phyloP scores from a whole-genome alignment of 768 basidiomycete genomes.

The Kondoa malvinella region DNA sequence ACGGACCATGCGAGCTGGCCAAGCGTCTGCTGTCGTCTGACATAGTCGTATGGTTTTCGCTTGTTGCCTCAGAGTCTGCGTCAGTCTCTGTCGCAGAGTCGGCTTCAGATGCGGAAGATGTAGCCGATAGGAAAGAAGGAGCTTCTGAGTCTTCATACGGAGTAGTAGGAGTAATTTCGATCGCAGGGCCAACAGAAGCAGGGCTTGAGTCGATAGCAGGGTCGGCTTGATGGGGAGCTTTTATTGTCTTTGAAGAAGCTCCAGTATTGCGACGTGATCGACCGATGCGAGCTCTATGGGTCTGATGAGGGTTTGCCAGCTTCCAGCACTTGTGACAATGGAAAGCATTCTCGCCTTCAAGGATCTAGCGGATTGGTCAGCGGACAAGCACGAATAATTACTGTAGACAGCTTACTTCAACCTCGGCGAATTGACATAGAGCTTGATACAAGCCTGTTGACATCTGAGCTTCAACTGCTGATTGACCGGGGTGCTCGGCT shows the following conservation, averaged over 20 bases:
- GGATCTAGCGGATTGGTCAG: slow-evolving; percentile 37
- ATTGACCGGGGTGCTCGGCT: background rate
- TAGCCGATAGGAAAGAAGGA: background rate
- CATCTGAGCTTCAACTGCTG: slow-evolving; percentile 13
- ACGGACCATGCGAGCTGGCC: background rate
- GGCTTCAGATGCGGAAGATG: background rate
- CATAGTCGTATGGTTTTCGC: background rate
- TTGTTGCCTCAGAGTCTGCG: background rate
- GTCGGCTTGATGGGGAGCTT: background rate
- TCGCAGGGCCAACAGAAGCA: background rate
- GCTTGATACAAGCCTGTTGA: slow-evolving; percentile 43
- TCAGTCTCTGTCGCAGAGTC: background rate
- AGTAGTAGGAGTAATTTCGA: background rate
- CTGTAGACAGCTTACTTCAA: slow-evolving; percentile 32
- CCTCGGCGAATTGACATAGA: slow-evolving; percentile 68
- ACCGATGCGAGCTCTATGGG: background rate
- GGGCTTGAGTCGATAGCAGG: too few species aligned
- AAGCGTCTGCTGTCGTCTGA: background rate
- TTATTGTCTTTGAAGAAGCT: background rate
- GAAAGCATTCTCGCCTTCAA: slow-evolving; percentile 87
- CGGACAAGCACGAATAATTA: background rate
- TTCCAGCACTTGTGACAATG: slow-evolving; percentile 92
- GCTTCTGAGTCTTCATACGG: background rate
- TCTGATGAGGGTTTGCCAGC: slow-evolving; percentile 46
- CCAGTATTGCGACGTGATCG: background rate